Evolutionary conservation across 805 yeast species (phyloP).

Genomic region (Torulaspora franciscae): DNA sequence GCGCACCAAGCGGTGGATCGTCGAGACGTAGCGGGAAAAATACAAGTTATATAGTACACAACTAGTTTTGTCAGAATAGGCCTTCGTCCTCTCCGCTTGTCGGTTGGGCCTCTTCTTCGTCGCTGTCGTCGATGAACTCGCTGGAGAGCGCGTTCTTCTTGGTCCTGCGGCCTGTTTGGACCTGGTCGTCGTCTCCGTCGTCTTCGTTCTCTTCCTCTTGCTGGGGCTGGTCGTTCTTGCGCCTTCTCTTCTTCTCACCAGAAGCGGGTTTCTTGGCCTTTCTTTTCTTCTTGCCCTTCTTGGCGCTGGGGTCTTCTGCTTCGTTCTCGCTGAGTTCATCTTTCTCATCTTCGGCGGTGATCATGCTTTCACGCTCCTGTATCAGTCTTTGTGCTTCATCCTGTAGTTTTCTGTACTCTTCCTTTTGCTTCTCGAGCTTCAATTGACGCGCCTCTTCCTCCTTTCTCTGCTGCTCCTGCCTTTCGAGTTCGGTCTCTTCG

Average conservation of each 20-base stretch:
- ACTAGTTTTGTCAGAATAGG: constrained; percentile 4
- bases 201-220: constrained; percentile 23
- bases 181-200: constrained; percentile 29
- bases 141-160: constrained; percentile 33
- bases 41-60: neutral
- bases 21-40: constrained; percentile 7
- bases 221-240: constrained; percentile 18
- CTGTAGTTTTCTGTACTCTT: constrained; percentile 47
- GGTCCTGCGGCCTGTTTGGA: constrained; percentile 24
- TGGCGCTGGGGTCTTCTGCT: constrained; percentile 30
- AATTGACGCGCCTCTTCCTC: constrained; percentile 47
- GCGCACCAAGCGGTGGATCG: constrained; percentile 42
- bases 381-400: constrained; percentile 57
- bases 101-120: constrained; percentile 26
- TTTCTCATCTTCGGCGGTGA: constrained; percentile 40
- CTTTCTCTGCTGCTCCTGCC: constrained; percentile 44
- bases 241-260: constrained; percentile 25
- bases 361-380: constrained; percentile 46
- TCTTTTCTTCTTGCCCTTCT: constrained; percentile 30
- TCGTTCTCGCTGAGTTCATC: constrained; percentile 37
- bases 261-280: constrained; percentile 36
- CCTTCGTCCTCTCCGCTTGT: constrained; percentile 19
- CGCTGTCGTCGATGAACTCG: constrained; percentile 43
- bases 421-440: constrained; percentile 46
- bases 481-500: constrained; percentile 51